These are phyloP conservation scores for Didymella arachidicola DNA, from an alignment of 2,329 filamentous ascomycete species.

Conservation along the genomic window DNA sequence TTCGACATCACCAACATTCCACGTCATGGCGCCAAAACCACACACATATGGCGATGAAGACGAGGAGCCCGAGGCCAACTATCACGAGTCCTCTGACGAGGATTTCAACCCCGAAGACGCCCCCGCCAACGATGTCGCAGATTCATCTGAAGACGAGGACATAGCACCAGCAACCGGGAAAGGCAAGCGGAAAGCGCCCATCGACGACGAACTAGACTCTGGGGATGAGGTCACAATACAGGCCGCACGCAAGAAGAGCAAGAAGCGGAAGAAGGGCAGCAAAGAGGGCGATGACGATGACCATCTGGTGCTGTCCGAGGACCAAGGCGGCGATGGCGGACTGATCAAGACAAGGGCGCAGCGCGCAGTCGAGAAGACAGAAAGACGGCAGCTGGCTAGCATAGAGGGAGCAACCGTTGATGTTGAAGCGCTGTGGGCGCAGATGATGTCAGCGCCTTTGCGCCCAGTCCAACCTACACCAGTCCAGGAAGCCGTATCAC, in stretches of 20 bases:
- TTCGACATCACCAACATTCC: conserved; percentile 4
- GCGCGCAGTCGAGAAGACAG: conserved; percentile 69
- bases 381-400: conserved; percentile 61
- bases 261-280: conserved; percentile 46
- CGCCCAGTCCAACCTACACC: conserved; percentile 31
- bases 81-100: conserved; percentile 72
- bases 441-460: conserved; percentile 64
- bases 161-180: conserved; percentile 31
- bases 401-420: conserved; percentile 72
- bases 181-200: conserved; percentile 45
- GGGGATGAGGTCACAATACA: conserved; percentile 76
- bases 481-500: neutral
- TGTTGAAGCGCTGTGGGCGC: conserved; percentile 74
- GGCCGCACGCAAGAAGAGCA: conserved; percentile 63
- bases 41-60: conserved; percentile 39
- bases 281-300: conserved; percentile 18
- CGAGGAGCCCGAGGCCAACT: conserved; percentile 53
- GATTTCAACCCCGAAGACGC: conserved; percentile 76
- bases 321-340: conserved; percentile 63
- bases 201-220: conserved; percentile 56
- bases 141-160: conserved; percentile 52
- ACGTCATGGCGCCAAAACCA: conserved; percentile 36
- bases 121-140: conserved; percentile 59
- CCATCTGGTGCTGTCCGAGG: conserved; percentile 34
- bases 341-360: conserved; percentile 77